Evolutionary conservation across 306 rosid genomes (phyloP), one percentile per base, ranked within the genome.

Genomic region (Vicia sativa): DNA sequence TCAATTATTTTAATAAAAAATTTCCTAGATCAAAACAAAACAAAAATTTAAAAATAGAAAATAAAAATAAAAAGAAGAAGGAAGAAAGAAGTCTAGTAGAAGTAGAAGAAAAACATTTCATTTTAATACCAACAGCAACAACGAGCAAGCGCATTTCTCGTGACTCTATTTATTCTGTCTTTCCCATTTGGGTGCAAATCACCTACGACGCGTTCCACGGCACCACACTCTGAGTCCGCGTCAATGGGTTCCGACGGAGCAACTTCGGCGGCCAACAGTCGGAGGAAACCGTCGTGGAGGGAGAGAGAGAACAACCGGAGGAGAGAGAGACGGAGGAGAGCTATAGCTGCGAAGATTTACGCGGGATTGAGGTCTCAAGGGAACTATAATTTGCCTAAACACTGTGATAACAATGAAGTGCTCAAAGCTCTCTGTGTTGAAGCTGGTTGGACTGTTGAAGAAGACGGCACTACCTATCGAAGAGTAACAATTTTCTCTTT

Each of bases 381-480:
- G 0, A 87, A 82, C 87, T 92, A 72, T 83, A 90, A 90, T 72
- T 75, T 92, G 74, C 95, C 95, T 31, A 92, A 92, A 62, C 97
- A 92, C 71, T 87, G 97, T 60, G 97, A 92, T 34, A 92, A 92
- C 69, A 92, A 92, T 76, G 96, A 90, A 75, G 96, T 92, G 7
- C 53, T 92, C 63, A 92, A 92, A 61, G 96, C 96, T 72, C 96
- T 92, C 25, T 92, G 98, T 54, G 65, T 31, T 1, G 89, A 90
- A 75, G 98, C 98, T 44, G 98, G 98, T 49, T 92, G 98, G 98
- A 84, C 90, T 6, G 96, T 92, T 12, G 96, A 92, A 74, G 96
- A 88, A 15, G 98, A 92, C 65, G 98, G 98, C 34, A 87, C 96
- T 42, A 92, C 96, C 11, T 92, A 86, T 74, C 93, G 96, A 52